Conservation (phyloP, 139 green algal species). For the Desmodesmus armatus region DNA sequence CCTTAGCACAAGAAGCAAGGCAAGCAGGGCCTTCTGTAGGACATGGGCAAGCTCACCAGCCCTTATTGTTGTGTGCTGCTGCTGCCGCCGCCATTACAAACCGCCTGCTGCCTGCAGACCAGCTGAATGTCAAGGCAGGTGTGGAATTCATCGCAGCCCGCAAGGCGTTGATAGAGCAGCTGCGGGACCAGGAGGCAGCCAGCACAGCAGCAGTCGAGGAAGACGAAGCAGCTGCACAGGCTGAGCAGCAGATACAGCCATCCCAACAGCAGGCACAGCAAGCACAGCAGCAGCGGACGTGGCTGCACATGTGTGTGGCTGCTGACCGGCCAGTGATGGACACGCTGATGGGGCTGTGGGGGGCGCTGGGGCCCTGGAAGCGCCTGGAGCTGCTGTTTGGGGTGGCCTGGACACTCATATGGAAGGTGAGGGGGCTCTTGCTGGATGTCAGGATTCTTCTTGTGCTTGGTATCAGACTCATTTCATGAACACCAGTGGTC, state of each 20-base stretch:
- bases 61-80: too few species aligned
- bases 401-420: neutral
- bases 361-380: slow-evolving; percentile 14
- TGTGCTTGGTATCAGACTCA: too few species aligned
- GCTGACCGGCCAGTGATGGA: slow-evolving; percentile 26
- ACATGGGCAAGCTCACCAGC: too few species aligned
- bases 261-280: neutral
- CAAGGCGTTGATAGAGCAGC: neutral
- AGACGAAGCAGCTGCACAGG: neutral
- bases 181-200: slow-evolving; percentile 1
- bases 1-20: too few species aligned
- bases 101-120: neutral
- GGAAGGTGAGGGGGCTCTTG: neutral
- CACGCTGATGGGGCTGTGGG: slow-evolving; percentile 41
- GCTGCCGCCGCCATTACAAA: too few species aligned
- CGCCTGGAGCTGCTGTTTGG: slow-evolving; percentile 12
- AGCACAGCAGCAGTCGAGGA: neutral
- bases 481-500: too few species aligned
- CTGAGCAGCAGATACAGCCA: neutral
- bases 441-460: too few species aligned
- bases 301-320: neutral
- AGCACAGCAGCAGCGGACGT: neutral
- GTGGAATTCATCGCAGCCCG: slow-evolving; percentile 42
- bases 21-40: too few species aligned
- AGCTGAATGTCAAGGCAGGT: slow-evolving; percentile 30